Evolutionary conservation across 164 flowering plant genomes (phyloP), one percentile per base, ranked within the genome.

Genomic region (Stephania japonica): DNA sequence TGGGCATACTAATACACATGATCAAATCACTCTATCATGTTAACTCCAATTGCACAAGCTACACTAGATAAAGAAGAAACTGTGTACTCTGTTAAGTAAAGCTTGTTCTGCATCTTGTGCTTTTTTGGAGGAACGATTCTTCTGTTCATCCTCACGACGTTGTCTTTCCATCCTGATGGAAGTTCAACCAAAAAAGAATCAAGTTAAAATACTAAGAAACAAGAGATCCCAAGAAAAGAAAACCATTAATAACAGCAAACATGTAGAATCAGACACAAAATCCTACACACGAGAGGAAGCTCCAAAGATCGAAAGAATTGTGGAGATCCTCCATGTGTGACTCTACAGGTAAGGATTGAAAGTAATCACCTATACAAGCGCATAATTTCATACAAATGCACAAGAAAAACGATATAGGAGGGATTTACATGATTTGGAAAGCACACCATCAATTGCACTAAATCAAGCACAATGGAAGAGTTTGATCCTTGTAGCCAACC

Each of bases 111-210:
- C 92, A 9, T 96, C 98, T 18, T 42, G 70, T 27, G 84, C 95
- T 84, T 91, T 96, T 75, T 85, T 93, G 4, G 97, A 88, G 14
- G 98, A 83, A 47, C 90, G 83, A 50, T 68, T 82, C 76, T 89
- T 96, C 50, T 77, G 77, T 76, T 93, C 99, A 32, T 96, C 99
- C 80, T 96, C 99, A 16, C 97, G 86, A 9, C 99, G 89, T 74
- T 93, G 99, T 76, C 98, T 88, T 77, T 96, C 98, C 99, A 96
- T 93, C 84, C 99, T 96, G 78, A 32, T 26, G 61, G 61, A 69
- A 76, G 2, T 24, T 2, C 38, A 59, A 76, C 71, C 16, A 69
- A 66, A 6, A 67, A 77, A 13, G 53, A 27, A 65, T 21, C 25
- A 32, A 32, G 38, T 32, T 32, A 32, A 32, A 7, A 47, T 64